phyloP scores from a whole-genome alignment of 176 grass and related monocot genomes.

The Coix lacrymajobi region DNA sequence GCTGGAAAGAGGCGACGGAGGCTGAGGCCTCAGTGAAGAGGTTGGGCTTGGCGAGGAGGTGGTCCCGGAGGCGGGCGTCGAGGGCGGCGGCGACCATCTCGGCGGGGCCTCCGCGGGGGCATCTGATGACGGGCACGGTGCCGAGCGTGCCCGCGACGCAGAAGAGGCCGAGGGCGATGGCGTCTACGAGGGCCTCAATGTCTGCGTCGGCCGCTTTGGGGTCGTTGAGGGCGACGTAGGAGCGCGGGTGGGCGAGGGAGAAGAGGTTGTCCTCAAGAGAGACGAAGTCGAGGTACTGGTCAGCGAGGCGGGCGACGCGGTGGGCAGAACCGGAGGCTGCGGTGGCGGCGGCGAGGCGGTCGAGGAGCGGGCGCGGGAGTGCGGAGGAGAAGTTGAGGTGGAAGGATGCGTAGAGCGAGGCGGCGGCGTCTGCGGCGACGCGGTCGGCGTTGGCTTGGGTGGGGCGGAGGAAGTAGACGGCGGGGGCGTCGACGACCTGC shows the following conservation, averaged over 20 bases:
- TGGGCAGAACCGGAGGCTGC: background rate
- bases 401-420: background rate
- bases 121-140: background rate
- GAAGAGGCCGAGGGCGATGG: background rate
- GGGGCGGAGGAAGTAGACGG: background rate
- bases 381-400: background rate
- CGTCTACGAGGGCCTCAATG: background rate
- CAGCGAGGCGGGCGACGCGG: constrained; percentile 1
- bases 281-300: constrained; percentile 6
- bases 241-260: constrained; percentile 3
- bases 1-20: background rate
- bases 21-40: background rate
- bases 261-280: constrained; percentile 14
- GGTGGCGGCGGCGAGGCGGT: background rate
- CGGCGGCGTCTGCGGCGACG: background rate
- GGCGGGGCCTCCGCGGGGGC: background rate
- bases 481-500: background rate
- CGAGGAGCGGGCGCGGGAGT: background rate
- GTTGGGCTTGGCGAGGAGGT: constrained; percentile 11
- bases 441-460: background rate
- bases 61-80: background rate
- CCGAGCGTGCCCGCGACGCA: constrained; percentile 3
- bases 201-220: background rate
- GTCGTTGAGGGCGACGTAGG: constrained; percentile 10
- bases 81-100: constrained; percentile 4